Evolutionary conservation across 371 early-diverging fungal species (phyloP).

Genomic region (Mucor velutinosus): DNA sequence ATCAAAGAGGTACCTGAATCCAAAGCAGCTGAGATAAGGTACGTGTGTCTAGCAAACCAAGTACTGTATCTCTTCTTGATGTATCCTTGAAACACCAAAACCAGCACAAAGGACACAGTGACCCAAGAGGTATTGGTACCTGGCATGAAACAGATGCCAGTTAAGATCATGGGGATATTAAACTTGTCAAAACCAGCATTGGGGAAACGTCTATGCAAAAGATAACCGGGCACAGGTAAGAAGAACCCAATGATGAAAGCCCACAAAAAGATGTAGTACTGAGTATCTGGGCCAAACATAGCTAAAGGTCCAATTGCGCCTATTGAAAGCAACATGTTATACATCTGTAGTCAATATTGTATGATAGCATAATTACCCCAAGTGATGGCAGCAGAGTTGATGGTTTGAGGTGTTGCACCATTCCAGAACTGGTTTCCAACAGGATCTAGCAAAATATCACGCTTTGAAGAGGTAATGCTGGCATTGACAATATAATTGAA

Average conservation of each 20-base stretch:
- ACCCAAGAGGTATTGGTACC: slow-evolving; percentile 48
- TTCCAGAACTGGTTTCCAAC: slow-evolving; percentile 57
- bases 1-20: slow-evolving; percentile 61
- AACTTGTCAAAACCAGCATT: slow-evolving; percentile 35
- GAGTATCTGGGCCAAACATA: slow-evolving; percentile 66
- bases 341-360: too few relatives aligned
- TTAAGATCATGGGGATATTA: slow-evolving; percentile 50
- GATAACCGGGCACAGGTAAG: slow-evolving; percentile 40
- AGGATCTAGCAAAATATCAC: slow-evolving; percentile 42
- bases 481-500: slow-evolving; percentile 58
- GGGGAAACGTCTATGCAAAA: slow-evolving; percentile 37
- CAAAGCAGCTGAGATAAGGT: slow-evolving; percentile 57
- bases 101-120: slow-evolving; percentile 38
- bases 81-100: slow-evolving; percentile 50
- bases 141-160: slow-evolving; percentile 47
- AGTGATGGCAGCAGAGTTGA: slow-evolving; percentile 63
- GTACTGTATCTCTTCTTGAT: slow-evolving; percentile 40
- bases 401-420: slow-evolving; percentile 51
- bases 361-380: too few relatives aligned
- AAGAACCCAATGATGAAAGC: slow-evolving; percentile 41
- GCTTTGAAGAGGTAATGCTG: slow-evolving; percentile 44
- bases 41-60: slow-evolving; percentile 61
- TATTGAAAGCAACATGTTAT: too few relatives aligned
- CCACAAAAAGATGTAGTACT: slow-evolving; percentile 64
- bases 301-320: slow-evolving; percentile 67